Percentiles rank a stretch among this genome's conserved stretches.
Conservation (phyloP, 2,329 filamentous ascomycete genomes). For the Paraphaeosphaeria minitans region DNA sequence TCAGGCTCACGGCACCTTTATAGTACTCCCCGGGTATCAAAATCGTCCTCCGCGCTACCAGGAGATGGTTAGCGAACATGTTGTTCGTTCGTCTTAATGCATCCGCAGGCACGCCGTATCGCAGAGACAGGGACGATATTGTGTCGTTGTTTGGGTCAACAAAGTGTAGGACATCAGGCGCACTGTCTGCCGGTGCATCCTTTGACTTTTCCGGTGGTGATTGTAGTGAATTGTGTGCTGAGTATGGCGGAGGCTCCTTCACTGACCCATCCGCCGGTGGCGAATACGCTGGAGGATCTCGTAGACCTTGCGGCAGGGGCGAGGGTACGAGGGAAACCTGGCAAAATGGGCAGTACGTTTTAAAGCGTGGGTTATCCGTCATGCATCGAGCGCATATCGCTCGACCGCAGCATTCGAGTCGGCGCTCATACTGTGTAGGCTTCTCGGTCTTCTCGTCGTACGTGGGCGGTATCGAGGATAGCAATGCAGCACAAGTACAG, state of each 20-base stretch:
- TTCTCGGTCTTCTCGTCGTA: conserved; percentile 65
- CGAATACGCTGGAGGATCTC: conserved; percentile 70
- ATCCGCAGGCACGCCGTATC: conserved; percentile 70
- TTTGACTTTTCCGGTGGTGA: conserved; percentile 38
- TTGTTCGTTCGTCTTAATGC: conserved; percentile 70
- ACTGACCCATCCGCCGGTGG: conserved; percentile 42
- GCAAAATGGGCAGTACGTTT: conserved; percentile 73
- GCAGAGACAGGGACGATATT: conserved; percentile 69
- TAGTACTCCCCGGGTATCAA: conserved; percentile 74
- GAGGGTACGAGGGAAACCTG: conserved; percentile 70
- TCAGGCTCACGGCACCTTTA: conserved; percentile 69
- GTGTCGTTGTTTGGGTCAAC: conserved; percentile 72
- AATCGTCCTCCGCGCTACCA: conserved; percentile 70
- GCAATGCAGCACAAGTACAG: conserved; percentile 71
- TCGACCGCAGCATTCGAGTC: conserved; percentile 71
- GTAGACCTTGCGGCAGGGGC: conserved; percentile 67
- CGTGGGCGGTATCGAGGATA: conserved; percentile 60
- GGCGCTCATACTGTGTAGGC: conserved; percentile 62
- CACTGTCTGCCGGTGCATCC: conserved; percentile 36
- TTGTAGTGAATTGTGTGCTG: conserved; percentile 38
- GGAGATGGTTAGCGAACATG: conserved; percentile 71
- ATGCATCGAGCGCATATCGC: conserved; percentile 75
- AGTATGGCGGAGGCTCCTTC: conserved; percentile 53
- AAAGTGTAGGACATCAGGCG: conserved; percentile 75
- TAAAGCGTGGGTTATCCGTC: conserved; percentile 71